Conservation (phyloP, 2,329 filamentous ascomycete genomes). For the Scedosporium aurantiacum region DNA sequence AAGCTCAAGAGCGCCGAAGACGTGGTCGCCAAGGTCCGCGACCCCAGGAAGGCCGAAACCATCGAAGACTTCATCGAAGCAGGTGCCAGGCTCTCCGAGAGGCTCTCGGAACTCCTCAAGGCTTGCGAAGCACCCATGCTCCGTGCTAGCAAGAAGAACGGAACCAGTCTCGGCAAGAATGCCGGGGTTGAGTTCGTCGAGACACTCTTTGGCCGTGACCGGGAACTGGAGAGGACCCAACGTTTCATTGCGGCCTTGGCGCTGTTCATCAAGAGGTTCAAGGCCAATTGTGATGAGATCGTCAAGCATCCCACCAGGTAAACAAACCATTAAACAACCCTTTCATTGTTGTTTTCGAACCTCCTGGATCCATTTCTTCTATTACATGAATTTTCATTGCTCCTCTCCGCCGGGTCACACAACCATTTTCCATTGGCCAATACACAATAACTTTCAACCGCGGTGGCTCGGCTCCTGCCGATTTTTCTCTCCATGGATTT, state of each 20-base stretch:
- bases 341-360: too few relatives aligned
- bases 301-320: constrained; percentile 51
- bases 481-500: background rate
- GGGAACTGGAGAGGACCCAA: constrained; percentile 81
- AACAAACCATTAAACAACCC: background rate
- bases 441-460: background rate
- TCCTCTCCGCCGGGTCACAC: background rate
- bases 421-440: too few relatives aligned
- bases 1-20: constrained; percentile 90
- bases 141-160: constrained; percentile 66
- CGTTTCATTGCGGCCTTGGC: constrained; percentile 83
- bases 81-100: constrained; percentile 75
- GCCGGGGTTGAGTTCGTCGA: constrained; percentile 93
- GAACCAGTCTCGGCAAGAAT: constrained; percentile 66
- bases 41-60: constrained; percentile 63
- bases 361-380: background rate
- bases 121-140: constrained; percentile 92
- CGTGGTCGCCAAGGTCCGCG: constrained; percentile 59
- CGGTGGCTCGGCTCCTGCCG: background rate
- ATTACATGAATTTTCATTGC: background rate
- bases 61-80: constrained; percentile 84
- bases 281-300: constrained; percentile 91
- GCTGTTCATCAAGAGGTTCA: constrained; percentile 86
- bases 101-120: constrained; percentile 78
- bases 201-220: constrained; percentile 84